These are phyloP conservation scores for Eutreptiella sp. DNA, from an alignment of 208 protist genomes.

Conservation along the genomic window DNA sequence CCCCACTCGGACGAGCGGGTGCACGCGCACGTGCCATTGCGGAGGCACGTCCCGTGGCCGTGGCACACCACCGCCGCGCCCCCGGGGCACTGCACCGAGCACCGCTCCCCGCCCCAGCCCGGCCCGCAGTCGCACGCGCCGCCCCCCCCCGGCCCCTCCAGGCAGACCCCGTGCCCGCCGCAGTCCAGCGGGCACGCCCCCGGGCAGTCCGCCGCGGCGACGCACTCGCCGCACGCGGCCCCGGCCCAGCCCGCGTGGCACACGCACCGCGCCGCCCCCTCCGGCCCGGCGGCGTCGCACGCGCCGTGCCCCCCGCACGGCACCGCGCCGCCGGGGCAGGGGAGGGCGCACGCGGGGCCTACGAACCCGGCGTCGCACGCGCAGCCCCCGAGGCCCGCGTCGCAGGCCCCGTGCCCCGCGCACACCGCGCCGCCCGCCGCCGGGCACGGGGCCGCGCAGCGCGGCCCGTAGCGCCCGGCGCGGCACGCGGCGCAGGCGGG, in stretches of 20 bases:
- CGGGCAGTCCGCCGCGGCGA: too few relatives aligned
- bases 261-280: constrained; percentile 15
- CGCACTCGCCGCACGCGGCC: too few relatives aligned
- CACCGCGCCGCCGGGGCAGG: too few relatives aligned
- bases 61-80: background rate
- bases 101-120: too few relatives aligned
- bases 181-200: too few relatives aligned
- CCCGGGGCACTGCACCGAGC: too few relatives aligned
- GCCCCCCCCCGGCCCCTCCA: too few relatives aligned
- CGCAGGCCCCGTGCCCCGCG: background rate
- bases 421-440: background rate
- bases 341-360: background rate
- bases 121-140: too few relatives aligned
- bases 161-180: too few relatives aligned
- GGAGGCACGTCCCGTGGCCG: background rate
- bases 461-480: background rate
- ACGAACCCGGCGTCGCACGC: constrained; percentile 15
- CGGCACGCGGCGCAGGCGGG: constrained; percentile 12
- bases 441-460: background rate
- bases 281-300: background rate
- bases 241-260: constrained; percentile 15
- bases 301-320: constrained; percentile 1
- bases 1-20: background rate
- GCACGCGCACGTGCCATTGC: background rate
- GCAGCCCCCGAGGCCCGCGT: background rate